These are phyloP conservation scores for Begonia loranthoides DNA, from an alignment of 306 rosid species.

Conservation along the genomic window DNA sequence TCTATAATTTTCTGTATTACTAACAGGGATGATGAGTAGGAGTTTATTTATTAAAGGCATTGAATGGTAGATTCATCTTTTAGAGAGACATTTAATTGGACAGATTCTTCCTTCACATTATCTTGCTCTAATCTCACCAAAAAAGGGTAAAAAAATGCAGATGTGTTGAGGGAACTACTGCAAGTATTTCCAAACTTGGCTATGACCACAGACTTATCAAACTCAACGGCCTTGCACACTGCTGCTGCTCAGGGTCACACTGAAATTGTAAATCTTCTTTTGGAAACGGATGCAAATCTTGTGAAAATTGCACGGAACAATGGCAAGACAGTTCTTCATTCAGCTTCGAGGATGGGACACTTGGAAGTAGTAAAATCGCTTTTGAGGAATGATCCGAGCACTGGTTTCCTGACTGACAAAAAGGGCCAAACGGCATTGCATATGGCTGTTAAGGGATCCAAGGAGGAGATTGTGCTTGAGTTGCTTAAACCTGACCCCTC, in stretches of 20 bases:
- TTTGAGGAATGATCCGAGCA: slow-evolving; percentile 54
- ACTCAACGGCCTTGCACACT: slow-evolving; percentile 86
- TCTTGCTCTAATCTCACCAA: background rate
- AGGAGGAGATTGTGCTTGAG: slow-evolving; percentile 71
- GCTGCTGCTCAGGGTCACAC: slow-evolving; percentile 92
- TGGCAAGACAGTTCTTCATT: slow-evolving; percentile 92
- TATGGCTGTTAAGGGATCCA: slow-evolving; percentile 93
- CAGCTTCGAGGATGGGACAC: slow-evolving; percentile 91
- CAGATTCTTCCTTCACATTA: background rate
- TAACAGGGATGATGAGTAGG: no score
- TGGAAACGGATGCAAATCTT: slow-evolving; percentile 83
- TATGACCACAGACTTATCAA: slow-evolving; percentile 83
- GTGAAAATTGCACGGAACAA: slow-evolving; percentile 83
- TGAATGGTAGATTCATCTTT: no score
- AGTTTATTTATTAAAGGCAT: no score
- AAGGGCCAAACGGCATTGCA: slow-evolving; percentile 94
- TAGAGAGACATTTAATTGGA: no score
- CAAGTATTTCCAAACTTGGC: slow-evolving; percentile 75
- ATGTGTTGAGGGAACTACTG: slow-evolving; percentile 78
- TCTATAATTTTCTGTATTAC: no score
- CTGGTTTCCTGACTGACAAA: slow-evolving; percentile 70
- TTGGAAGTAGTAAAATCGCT: slow-evolving; percentile 82
- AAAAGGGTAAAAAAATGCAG: slow-evolving; percentile 33
- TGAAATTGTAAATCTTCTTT: slow-evolving; percentile 68
- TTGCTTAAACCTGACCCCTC: slow-evolving; percentile 59